phyloP scores from a whole-genome alignment of 1,284 basidiomycete species.

The Athelia sp. region DNA sequence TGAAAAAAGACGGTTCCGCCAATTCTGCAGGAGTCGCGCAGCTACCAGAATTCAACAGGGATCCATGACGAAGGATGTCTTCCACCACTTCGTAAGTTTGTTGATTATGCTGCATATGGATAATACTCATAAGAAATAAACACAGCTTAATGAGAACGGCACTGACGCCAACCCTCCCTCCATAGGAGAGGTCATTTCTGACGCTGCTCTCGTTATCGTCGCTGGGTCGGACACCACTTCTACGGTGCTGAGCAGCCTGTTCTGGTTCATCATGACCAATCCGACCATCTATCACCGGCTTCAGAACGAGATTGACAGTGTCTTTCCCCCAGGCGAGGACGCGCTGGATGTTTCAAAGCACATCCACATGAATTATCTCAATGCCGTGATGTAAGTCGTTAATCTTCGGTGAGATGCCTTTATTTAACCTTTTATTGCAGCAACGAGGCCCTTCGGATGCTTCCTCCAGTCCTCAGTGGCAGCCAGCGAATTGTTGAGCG shows the following conservation, averaged over 20 bases:
- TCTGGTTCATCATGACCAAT: slow-evolving; percentile 31
- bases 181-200: slow-evolving; percentile 13
- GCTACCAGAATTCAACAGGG: slow-evolving; percentile 8
- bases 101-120: neutral
- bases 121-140: neutral
- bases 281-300: slow-evolving; percentile 25
- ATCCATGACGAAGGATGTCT: slow-evolving; percentile 35
- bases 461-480: slow-evolving; percentile 13
- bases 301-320: slow-evolving; percentile 29
- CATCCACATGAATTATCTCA: slow-evolving; percentile 27
- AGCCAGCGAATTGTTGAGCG: slow-evolving; percentile 1
- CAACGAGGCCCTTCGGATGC: slow-evolving; percentile 16
- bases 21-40: no score
- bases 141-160: slow-evolving; percentile 34
- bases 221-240: slow-evolving; percentile 40
- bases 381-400: slow-evolving; percentile 30
- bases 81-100: slow-evolving; percentile 34
- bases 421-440: slow-evolving; percentile 3
- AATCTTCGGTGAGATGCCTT: no score
- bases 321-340: slow-evolving; percentile 20
- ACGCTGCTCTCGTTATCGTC: slow-evolving; percentile 17
- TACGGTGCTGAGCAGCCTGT: slow-evolving; percentile 24
- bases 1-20: no score
- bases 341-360: slow-evolving; percentile 21
- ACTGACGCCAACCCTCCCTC: slow-evolving; percentile 15